Conservation (phyloP, 2,329 filamentous ascomycete genomes). For the Apiospora marii region DNA sequence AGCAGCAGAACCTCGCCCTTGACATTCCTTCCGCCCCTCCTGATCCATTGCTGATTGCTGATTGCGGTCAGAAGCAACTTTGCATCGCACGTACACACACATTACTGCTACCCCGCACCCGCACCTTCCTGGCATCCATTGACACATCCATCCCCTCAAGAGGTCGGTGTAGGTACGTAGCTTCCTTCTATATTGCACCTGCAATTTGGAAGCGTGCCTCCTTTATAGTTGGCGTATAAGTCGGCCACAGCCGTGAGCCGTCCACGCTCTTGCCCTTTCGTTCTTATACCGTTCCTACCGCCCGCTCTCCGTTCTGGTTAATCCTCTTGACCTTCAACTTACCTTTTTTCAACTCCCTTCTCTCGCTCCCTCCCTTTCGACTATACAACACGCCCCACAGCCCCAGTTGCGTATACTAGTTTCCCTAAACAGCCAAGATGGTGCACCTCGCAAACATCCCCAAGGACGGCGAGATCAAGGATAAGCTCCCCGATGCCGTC, state of each 20-base stretch:
- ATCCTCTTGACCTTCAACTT: neutral
- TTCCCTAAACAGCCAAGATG: slow-evolving; percentile 47
- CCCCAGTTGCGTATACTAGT: neutral
- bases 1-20: neutral
- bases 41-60: neutral
- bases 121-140: slow-evolving; percentile 11
- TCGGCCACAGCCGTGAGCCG: neutral
- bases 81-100: neutral
- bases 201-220: neutral
- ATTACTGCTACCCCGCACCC: slow-evolving; percentile 9
- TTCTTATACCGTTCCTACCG: neutral
- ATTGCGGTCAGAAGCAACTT: neutral
- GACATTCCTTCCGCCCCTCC: neutral
- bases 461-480: slow-evolving; percentile 37
- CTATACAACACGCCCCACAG: neutral
- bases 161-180: slow-evolving; percentile 20
- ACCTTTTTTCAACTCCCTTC: neutral
- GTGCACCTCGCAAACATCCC: slow-evolving; percentile 59
- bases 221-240: neutral
- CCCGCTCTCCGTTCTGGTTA: neutral
- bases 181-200: slow-evolving; percentile 2
- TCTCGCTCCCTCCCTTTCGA: neutral
- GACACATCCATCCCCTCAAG: neutral
- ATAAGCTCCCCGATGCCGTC: slow-evolving; percentile 44
- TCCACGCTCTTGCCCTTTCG: neutral